Base-by-base conservation (phyloP, 2,329 filamentous ascomycete genomes). In the Trichophyton rubrum region DNA sequence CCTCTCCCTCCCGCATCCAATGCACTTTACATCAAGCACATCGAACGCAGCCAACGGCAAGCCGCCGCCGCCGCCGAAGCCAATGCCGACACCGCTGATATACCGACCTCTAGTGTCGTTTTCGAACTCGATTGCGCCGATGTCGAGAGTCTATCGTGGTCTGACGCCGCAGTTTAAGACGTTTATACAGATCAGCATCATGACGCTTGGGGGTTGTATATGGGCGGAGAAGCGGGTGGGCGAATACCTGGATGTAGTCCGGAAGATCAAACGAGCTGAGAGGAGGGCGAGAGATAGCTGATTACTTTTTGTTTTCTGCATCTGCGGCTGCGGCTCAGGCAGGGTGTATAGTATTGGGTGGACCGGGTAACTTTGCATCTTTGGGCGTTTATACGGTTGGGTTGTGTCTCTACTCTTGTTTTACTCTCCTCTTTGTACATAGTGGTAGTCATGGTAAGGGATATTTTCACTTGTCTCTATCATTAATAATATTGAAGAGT, bases 161-260 rank as follows among this genome's bases (percentile, higher is more conserved):
- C 65, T 79, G 61, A 79, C 77, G 13, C 70, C 75, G 51, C 77
- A 79, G 62, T 79, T 78, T 68, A 79, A 79, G 63, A 73, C 78
- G 30, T 79, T 77, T 63, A 65, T 79, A 40, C 77, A 79, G 62
- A 72, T 79, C 33, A 73, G 72, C 3, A 70, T 68, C 38, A 78
- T 79, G 76, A 79, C 73, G 3, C 67, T 79, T 56, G 77, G 77
- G 7, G 77, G 77, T 1, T 77, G 73, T 64, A 73, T 79, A 55
- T 79, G 76, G 71, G 77, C 77, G 1, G 77, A 79, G 68, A 70
- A 69, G 62, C 67, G 75, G 47, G 74, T 79, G 43, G 72, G 69
- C 22, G 75, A 77, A 56, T 79, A 77, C 65, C 73, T 78, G 62
- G 71, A 77, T n/a, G 62, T 70, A 9, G 64, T 77, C 61, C 67